Evolutionary conservation across 768 basidiomycete genomes (phyloP), one percentile per base, ranked within the genome.

Genomic region (Boletus pseudo-olivaceus): DNA sequence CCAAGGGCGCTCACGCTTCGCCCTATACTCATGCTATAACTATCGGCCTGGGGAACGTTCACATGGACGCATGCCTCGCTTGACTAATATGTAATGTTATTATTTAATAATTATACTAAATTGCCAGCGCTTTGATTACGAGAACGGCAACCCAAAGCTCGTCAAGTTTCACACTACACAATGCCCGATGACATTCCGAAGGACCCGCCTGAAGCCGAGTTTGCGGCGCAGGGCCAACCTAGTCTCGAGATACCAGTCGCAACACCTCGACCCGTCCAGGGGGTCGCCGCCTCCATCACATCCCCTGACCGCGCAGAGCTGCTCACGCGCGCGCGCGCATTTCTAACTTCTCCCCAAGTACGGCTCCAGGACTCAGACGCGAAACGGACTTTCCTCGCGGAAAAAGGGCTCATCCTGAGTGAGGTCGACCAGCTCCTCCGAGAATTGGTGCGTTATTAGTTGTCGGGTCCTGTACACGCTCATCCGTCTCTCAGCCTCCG

Each of bases 271-370:
- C 49, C 42, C 5, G 29, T 34, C n/a, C 58, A 51, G 37, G 38
- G 49, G 23, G 37, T 15, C 27, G 20, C 56, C 17, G 3, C 50
- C 34, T 14, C 55, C 15, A 11, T 19, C 30, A 8, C 47, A 35
- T 39, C 49, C 37, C 4, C 51, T 19, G 66, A 75, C 58, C 70
- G 79, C 47, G 42, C 66, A 49, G 79, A 82, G 35, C 72, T 85
- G 19, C 58, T 85, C 17, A 49, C 73, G 32, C 80, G 76, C 51
- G 89, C 88, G 9, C 80, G 84, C 23, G 59, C 77, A 11, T 91
- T 92, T 65, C 73, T 92, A 15, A 67, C 68, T 11, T 88, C 89
- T 3, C 82, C 86, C 4, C 84, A 87, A 62, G 77, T 88, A 20
- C 74, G 76, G 12, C 68, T 78, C 43, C 84, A 89, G 58, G 83